These are phyloP conservation scores for Luffa acutangula DNA, from an alignment of 306 rosid species.

Conservation along the genomic window DNA sequence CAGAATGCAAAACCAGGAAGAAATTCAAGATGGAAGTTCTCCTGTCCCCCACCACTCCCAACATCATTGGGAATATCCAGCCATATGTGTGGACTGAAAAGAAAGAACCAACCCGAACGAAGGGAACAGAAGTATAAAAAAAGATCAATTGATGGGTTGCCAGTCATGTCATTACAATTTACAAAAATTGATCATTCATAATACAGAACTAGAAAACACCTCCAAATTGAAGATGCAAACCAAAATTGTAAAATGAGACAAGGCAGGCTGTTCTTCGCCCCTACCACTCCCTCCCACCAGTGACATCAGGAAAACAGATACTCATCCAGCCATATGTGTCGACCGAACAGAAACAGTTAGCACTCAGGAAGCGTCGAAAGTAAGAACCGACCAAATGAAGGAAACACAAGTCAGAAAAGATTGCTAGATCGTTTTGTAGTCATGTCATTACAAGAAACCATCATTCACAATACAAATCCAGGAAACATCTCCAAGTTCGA, in stretches of 20 bases:
- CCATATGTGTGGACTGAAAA: background rate
- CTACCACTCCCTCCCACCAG: background rate
- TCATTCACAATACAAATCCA: background rate
- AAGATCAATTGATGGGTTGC: background rate
- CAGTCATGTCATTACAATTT: background rate
- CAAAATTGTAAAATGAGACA: background rate
- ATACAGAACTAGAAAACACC: background rate
- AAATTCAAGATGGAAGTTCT: background rate
- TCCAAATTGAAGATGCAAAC: background rate
- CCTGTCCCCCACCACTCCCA: background rate
- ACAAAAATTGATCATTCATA: background rate
- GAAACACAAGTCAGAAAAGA: background rate
- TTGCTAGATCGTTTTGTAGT: background rate
- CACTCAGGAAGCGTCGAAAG: background rate
- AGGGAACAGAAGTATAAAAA: background rate
- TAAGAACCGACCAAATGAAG: background rate
- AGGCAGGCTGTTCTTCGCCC: background rate
- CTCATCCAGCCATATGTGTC: background rate
- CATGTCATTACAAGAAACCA: background rate
- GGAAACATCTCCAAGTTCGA: background rate
- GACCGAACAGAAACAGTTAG: background rate
- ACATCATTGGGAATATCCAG: background rate
- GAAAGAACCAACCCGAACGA: background rate
- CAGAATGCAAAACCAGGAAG: background rate
- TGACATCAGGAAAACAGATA: background rate